Evolutionary conservation across 495 filamentous ascomycete genomes (phyloP), one percentile per base, ranked within the genome.

Genomic region (Penicillium argentinense): DNA sequence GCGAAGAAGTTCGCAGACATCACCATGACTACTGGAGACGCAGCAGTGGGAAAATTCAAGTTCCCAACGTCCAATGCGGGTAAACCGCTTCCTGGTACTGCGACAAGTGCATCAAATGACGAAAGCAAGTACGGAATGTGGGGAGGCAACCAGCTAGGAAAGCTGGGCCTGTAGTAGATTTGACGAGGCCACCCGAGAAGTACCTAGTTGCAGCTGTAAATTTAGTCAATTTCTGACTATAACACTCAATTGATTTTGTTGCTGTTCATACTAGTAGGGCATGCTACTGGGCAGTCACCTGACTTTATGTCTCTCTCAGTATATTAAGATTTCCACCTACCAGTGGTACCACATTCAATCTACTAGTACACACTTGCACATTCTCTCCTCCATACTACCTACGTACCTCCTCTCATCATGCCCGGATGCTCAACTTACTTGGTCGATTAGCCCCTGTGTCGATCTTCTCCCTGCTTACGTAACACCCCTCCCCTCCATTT

Each of bases 51-150:
- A 17, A 38, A 38, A 12, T 38, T 38, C 14, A 38, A 38, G 34
- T 38, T 38, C 34, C 34, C 34, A 38, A 17, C 16, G 34, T 18
- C 16, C 2, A 38, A 38, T n/a, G 9, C 13, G 34, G 34, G 34
- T 38, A 38, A 38, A 19, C 34, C 34, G 16, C 34, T 38, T 16
- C 22, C 23, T 11, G 38, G 23, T 25, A 25, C 21, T 41, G 21
- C 38, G 38, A 41, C 38, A 25, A 41, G 38, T 41, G 22, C 38
- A 41, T 41, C 38, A 25, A 41, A 41, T 41, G 38, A 41, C 22
- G 9, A 41, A 25, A 41, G 38, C 25, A 41, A 25, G 23, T 41
- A 38, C 34, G 34, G 34, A 14, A 38, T 38, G 34, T 38, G 34
- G 34, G 34, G 34, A 18, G 34, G 19, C 22, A 41, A 41, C 22